Evolutionary conservation across 345 rosid genomes (phyloP).

Genomic region (Litchi chinensis): DNA sequence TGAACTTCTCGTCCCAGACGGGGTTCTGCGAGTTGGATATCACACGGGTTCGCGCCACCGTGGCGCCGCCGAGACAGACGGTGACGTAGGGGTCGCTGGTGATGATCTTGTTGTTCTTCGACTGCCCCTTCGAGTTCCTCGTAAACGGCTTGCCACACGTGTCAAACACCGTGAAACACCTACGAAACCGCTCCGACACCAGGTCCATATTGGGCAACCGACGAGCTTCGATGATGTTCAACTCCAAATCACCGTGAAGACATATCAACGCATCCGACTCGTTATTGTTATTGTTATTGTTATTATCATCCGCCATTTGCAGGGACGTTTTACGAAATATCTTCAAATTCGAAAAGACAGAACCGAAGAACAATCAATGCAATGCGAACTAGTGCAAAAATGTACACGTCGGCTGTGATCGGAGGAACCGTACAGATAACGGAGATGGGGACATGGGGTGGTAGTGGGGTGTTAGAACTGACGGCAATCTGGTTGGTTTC

Average conservation of each 20-base stretch:
- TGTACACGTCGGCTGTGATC: slow-evolving; percentile 24
- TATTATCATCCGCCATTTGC: slow-evolving; percentile 41
- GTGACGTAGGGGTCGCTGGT: slow-evolving; percentile 71
- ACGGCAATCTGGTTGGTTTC: slow-evolving; percentile 20
- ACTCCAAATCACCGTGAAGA: slow-evolving; percentile 80
- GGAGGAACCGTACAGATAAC: slow-evolving; percentile 20
- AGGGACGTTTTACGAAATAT: neutral
- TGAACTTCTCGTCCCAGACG: slow-evolving; percentile 70
- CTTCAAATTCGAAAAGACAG: neutral
- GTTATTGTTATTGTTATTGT: neutral
- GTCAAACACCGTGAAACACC: slow-evolving; percentile 45
- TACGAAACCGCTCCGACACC: slow-evolving; percentile 57
- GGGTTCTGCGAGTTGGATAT: slow-evolving; percentile 66
- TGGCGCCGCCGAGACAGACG: slow-evolving; percentile 68
- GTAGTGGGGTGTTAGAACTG: neutral
- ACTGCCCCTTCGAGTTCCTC: neutral
- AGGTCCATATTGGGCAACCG: slow-evolving; percentile 85
- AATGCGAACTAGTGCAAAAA: too few species aligned
- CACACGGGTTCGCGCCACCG: slow-evolving; percentile 87
- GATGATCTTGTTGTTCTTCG: slow-evolving; percentile 13
- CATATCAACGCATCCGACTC: slow-evolving; percentile 20
- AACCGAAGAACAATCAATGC: neutral
- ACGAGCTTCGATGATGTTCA: slow-evolving; percentile 72
- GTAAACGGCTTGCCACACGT: slow-evolving; percentile 38
- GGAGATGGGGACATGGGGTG: neutral